Conservation (phyloP, 257 asterid genomes). For the Cordia subcordata region DNA sequence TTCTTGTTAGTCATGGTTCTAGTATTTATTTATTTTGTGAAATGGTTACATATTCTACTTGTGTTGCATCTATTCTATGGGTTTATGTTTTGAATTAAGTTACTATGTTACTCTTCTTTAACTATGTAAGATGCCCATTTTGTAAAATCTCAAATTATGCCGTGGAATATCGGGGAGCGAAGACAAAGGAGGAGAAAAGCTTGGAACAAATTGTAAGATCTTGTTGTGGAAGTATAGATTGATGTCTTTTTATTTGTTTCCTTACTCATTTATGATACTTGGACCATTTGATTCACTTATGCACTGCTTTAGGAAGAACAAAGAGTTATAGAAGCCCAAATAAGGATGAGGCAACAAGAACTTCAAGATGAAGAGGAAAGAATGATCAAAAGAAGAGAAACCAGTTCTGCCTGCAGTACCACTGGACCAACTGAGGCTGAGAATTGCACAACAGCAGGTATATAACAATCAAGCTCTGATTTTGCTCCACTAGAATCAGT, state of each 20-base stretch:
- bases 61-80: background rate
- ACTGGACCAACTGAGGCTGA: slow-evolving; percentile 55
- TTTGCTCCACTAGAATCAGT: background rate
- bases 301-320: slow-evolving; percentile 72
- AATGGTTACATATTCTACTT: background rate
- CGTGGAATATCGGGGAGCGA: slow-evolving; percentile 91
- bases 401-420: slow-evolving; percentile 50
- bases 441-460: slow-evolving; percentile 66
- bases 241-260: slow-evolving; percentile 2
- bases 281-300: slow-evolving; percentile 7
- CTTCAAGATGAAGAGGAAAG: slow-evolving; percentile 86
- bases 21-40: slow-evolving; percentile 11
- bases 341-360: slow-evolving; percentile 94
- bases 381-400: slow-evolving; percentile 53
- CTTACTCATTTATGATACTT: slow-evolving; percentile 2
- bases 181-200: slow-evolving; percentile 93
- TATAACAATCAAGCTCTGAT: slow-evolving; percentile 3
- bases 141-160: slow-evolving; percentile 92
- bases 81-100: no score
- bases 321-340: slow-evolving; percentile 95
- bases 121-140: slow-evolving; percentile 75
- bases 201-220: slow-evolving; percentile 81
- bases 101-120: slow-evolving; percentile 30
- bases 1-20: slow-evolving; percentile 9
- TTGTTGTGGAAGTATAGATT: background rate